Evolutionary conservation across 148 eudicot species (phyloP), one percentile per base, ranked within the genome.

Genomic region (Persicaria tinctoria): DNA sequence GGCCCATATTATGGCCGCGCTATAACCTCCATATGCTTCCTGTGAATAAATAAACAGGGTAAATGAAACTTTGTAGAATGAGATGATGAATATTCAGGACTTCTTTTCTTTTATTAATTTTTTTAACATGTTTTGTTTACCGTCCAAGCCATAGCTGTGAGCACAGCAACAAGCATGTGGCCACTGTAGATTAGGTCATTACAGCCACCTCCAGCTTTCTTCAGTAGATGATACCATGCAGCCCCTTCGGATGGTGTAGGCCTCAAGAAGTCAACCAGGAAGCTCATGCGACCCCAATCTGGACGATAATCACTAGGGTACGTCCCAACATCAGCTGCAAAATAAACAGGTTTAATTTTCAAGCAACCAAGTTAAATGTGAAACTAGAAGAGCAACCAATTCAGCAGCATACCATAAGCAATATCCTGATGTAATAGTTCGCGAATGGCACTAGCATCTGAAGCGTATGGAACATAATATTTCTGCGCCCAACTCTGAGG

Each of bases 91-190:
- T 4, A 55, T 55, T 32, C 41, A 32, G 41, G 41, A 32, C 41
- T 32, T 32, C 2, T 32, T 32, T 32, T 32, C 41, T 32, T 32
- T 32, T 32, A 1, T 32, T 32, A 32, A 32, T 32, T 32, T 32
- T 32, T 32, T 32, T 32, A 32, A 32, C 1, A 2, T 32, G 41
- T 32, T 32, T 32, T 38, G 3, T 62, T 74, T 92, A 92, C 99
- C 90, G 90, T 95, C 99, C 99, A 95, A 66, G 99, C 99, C 99
- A 95, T 95, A 59, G 99, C 99, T 47, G 99, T 92, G 14, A 92
- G 84, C 32, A 89, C 96, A 38, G 99, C 96, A 68, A 95, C 97
- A 75, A 90, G 90, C 97, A 95, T 95, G 83, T 95, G 99, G 76
- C 99, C 99, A 74, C 99, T 95, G 81, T 86, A 95, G 73, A 95